A percentile compares a stretch with the other conserved stretches of the same genome.
Conservation (phyloP, 768 basidiomycete species). For the Tulasnella sp. region DNA sequence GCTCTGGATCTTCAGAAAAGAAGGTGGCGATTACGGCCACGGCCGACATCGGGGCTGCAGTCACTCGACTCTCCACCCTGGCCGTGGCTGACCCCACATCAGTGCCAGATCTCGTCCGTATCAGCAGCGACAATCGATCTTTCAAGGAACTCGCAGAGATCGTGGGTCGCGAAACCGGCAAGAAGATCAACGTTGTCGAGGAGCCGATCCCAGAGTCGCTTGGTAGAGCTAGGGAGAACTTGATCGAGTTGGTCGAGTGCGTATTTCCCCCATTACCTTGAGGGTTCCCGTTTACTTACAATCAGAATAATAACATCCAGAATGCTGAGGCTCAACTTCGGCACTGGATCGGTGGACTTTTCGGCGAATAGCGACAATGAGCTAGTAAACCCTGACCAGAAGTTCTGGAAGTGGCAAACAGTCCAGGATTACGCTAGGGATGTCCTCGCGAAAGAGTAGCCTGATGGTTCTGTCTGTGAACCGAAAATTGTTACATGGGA, state of each 20-base stretch:
- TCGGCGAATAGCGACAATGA: slow-evolving; percentile 21
- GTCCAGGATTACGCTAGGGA: slow-evolving; percentile 19
- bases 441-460: neutral
- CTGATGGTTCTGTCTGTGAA: too few relatives aligned
- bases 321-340: slow-evolving; percentile 17
- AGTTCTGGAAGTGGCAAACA: slow-evolving; percentile 23
- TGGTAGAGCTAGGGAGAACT: too few relatives aligned
- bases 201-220: too few relatives aligned
- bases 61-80: neutral
- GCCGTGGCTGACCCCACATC: neutral
- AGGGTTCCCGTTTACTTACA: too few relatives aligned
- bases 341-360: slow-evolving; percentile 21
- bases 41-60: neutral
- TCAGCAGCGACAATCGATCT: neutral
- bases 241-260: too few relatives aligned
- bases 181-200: neutral
- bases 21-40: neutral
- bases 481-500: too few relatives aligned
- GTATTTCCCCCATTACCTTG: too few relatives aligned
- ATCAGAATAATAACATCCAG: slow-evolving; percentile 14
- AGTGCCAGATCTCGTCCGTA: neutral
- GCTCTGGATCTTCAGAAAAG: neutral
- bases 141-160: neutral
- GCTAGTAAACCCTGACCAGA: slow-evolving; percentile 22
- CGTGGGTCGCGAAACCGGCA: neutral